A percentile compares a stretch with the other conserved stretches of the same genome.
These are phyloP conservation scores for Mortierella sp. DNA, from an alignment of 371 early-diverging fungal genomes.

Conservation along the genomic window DNA sequence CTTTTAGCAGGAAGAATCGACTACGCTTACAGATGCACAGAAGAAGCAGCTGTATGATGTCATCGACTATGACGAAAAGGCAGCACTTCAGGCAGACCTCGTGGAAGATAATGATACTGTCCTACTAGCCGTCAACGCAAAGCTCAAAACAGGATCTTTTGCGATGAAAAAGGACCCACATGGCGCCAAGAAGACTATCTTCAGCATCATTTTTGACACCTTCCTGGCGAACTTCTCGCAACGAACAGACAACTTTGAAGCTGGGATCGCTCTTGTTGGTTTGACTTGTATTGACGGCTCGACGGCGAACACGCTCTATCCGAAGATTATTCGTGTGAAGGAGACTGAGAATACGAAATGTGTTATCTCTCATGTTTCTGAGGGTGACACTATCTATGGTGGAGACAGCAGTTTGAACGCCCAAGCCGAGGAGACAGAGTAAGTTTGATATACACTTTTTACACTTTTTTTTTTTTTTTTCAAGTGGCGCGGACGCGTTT, in stretches of 20 bases:
- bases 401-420: conserved; percentile 29
- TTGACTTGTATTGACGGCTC: conserved; percentile 86
- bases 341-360: conserved; percentile 58
- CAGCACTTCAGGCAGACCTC: conserved; percentile 67
- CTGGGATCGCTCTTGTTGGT: conserved; percentile 79
- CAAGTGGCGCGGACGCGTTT: no score
- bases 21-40: conserved; percentile 78
- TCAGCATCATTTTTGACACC: conserved; percentile 77
- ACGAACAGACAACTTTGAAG: conserved; percentile 76
- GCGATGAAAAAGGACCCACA: conserved; percentile 79
- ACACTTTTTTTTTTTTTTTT: not conserved
- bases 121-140: conserved; percentile 71
- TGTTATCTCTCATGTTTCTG: conserved; percentile 37
- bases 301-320: conserved; percentile 78
- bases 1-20: conserved; percentile 52
- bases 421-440: conserved; percentile 3
- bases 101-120: conserved; percentile 88
- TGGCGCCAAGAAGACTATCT: conserved; percentile 60
- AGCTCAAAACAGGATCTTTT: conserved; percentile 88
- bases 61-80: conserved; percentile 93
- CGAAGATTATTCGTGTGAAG: conserved; percentile 86
- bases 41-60: conserved; percentile 91
- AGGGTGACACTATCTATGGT: conserved; percentile 43
- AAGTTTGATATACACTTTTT: conserved; percentile 5
- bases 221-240: conserved; percentile 69